phyloP scores from a whole-genome alignment of 2,329 filamentous ascomycete species.

The Venturia aucupariae region DNA sequence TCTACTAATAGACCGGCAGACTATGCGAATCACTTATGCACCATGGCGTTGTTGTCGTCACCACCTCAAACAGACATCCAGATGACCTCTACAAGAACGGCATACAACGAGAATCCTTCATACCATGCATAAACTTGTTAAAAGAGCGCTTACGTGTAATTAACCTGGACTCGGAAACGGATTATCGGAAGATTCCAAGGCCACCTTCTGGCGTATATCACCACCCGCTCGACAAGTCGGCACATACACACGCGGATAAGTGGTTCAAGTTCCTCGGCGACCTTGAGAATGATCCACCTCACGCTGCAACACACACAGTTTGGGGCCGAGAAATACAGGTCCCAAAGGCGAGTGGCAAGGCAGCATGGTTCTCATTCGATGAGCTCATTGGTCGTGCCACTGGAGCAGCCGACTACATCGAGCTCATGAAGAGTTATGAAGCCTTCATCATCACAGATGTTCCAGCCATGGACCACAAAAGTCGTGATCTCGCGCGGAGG shows the following conservation, averaged over 20 bases:
- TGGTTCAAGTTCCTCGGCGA: slow-evolving; percentile 96
- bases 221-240: slow-evolving; percentile 70
- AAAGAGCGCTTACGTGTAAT: slow-evolving; percentile 78
- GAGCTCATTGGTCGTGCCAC: slow-evolving; percentile 84
- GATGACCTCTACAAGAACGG: slow-evolving; percentile 97
- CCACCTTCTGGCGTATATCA: slow-evolving; percentile 93
- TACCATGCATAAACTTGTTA: slow-evolving; percentile 89
- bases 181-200: slow-evolving; percentile 93
- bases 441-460: slow-evolving; percentile 88
- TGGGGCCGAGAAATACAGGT: slow-evolving; percentile 90
- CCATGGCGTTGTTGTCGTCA: slow-evolving; percentile 92
- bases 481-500: slow-evolving; percentile 77
- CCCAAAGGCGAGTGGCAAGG: slow-evolving; percentile 76
- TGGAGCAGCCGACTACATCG: slow-evolving; percentile 89
- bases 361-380: slow-evolving; percentile 85
- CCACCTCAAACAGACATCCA: slow-evolving; percentile 93
- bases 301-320: slow-evolving; percentile 69
- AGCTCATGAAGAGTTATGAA: slow-evolving; percentile 81
- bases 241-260: slow-evolving; percentile 73
- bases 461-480: slow-evolving; percentile 79
- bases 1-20: slow-evolving; percentile 96
- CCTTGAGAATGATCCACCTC: slow-evolving; percentile 63
- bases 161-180: slow-evolving; percentile 88
- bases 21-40: slow-evolving; percentile 87
- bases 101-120: slow-evolving; percentile 88